A percentile compares a stretch with the other conserved stretches of the same genome.
Conservation (phyloP, 2,329 filamentous ascomycete genomes). For the Sporothrix sp. region DNA sequence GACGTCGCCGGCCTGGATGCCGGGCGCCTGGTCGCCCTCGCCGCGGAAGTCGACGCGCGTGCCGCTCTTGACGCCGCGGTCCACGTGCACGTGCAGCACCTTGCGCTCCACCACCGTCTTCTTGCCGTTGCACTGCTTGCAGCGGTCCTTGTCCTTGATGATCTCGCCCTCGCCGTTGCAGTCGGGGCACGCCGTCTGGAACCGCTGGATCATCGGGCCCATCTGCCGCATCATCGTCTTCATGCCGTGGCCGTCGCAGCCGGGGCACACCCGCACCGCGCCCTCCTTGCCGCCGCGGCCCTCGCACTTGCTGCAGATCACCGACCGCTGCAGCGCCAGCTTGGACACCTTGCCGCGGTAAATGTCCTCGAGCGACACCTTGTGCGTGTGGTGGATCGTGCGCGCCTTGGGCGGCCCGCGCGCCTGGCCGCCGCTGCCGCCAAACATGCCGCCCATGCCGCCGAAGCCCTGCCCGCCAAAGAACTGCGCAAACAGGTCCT, state of each 20-base stretch:
- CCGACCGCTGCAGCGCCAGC: slow-evolving; percentile 89
- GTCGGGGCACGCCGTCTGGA: slow-evolving; percentile 98
- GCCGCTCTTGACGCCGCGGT: slow-evolving; percentile 84
- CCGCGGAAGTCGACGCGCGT: slow-evolving; percentile 96
- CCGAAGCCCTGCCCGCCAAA: slow-evolving; percentile 69
- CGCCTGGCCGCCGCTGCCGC: slow-evolving; percentile 62
- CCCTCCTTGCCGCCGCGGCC: slow-evolving; percentile 95
- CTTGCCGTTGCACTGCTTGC: slow-evolving; percentile 94
- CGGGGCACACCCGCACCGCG: slow-evolving; percentile 83
- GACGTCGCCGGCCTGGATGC: slow-evolving; percentile 87
- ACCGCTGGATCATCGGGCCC: slow-evolving; percentile 99
- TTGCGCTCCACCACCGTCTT: slow-evolving; percentile 97
- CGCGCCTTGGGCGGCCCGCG: slow-evolving; percentile 79
- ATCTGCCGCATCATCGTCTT: slow-evolving; percentile 99
- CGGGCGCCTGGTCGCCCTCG: slow-evolving; percentile 91
- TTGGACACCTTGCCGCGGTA: slow-evolving; percentile 98
- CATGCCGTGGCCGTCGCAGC: slow-evolving; percentile 92
- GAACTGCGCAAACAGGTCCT: slow-evolving; percentile 95
- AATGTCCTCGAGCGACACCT: slow-evolving; percentile 94
- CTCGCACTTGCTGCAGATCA: slow-evolving; percentile 92
- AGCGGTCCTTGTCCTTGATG: slow-evolving; percentile 93
- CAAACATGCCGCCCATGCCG: slow-evolving; percentile 70
- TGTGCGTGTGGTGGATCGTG: slow-evolving; percentile 97
- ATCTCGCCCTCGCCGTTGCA: slow-evolving; percentile 96
- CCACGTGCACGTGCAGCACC: slow-evolving; percentile 95